Base-by-base conservation (phyloP, 1,284 basidiomycete genomes). In the Boletus putidus region DNA sequence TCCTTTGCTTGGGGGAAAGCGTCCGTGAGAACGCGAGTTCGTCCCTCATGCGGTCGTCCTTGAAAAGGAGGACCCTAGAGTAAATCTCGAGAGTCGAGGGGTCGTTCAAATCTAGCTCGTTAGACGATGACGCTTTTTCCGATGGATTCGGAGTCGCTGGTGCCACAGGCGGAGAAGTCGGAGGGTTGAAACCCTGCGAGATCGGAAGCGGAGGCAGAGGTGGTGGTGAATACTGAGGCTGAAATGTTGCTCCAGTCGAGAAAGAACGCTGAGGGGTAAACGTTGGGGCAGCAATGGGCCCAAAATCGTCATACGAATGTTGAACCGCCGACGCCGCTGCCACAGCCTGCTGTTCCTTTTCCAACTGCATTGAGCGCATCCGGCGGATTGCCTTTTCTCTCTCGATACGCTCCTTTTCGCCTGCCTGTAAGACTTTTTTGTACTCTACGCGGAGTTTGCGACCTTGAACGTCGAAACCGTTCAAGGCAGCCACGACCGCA, bases 391-490 rank as follows among this genome's bases (percentile, higher is more conserved):
- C 97, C 80, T 99, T 99, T 79, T 99, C 97, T 63, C 97, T 84
- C 76, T 99, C 96, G 72, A 99, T 99, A 58, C 94, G 86, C 73
- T 99, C 97, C 79, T 99, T 99, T 77, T 99, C 97, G 48, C 97
- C 96, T 2, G 95, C 95, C 75, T 98, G 96, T 21, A 99, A 80
- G 12, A 98, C 97, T 77, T 98, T 98, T 80, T 99, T 99, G 82
- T 98, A 99, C 77, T 99, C 96, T 59, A 98, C 96, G 37, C 97
- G 90, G 47, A 99, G 82, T 77, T 98, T 99, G 68, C 96, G 91
- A n/a, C 97, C 97, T 70, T 96, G 93, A 23, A 98, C 93, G 70
- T 98, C 94, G 73, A 94, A 95, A 16, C 94, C 94, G 66, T 96
- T 96, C 65, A 99, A 80, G 40, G 96, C 96, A 33, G 87, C 94